Conservation (phyloP, 179 eudicot genomes). For the Amaranthus tricolor region DNA sequence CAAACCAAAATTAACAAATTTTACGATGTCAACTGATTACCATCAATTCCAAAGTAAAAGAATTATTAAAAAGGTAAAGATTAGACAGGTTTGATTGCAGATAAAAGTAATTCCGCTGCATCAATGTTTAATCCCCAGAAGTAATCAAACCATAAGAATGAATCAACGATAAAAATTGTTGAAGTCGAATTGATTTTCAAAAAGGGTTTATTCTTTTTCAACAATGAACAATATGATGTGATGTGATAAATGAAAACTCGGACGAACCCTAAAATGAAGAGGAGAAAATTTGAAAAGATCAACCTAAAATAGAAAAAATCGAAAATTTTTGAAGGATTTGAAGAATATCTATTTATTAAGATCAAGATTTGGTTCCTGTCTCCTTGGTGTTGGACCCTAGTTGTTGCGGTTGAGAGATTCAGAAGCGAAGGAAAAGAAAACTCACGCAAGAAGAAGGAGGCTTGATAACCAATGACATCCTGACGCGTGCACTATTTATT, state of each 20-base stretch:
- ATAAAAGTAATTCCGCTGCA: no score
- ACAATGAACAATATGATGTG: not conserved
- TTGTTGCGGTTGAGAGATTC: not conserved
- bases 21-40: not conserved
- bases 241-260: not conserved
- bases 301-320: not conserved
- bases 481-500: conserved; percentile 4
- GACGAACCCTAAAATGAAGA: not conserved
- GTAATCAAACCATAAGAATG: not conserved
- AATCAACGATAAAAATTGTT: not conserved
- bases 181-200: not conserved
- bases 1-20: not conserved
- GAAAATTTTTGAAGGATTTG: not conserved
- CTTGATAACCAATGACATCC: not conserved
- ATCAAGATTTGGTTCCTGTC: not conserved
- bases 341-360: not conserved
- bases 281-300: not conserved
- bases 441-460: not conserved
- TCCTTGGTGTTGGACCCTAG: not conserved
- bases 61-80: not conserved
- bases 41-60: not conserved
- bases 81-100: not conserved
- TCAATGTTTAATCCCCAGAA: not conserved
- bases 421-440: not conserved
- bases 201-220: not conserved